Evolutionary conservation across 1,284 basidiomycete genomes (phyloP).

Genomic region (Paramarasmius palmivorus): DNA sequence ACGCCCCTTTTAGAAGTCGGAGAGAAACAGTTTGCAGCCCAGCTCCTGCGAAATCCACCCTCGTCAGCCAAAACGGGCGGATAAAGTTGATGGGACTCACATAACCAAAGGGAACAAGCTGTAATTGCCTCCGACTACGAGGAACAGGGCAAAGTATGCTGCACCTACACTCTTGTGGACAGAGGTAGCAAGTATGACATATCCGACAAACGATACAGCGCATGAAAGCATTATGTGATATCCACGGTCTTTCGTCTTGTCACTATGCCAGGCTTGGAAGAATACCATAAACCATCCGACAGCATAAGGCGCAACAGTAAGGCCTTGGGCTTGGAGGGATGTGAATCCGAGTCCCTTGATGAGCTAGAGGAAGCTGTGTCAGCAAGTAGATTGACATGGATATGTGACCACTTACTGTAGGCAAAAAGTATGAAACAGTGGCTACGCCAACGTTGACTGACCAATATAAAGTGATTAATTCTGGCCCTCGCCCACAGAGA

Average conservation of each 20-base stretch:
- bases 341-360: slow-evolving; percentile 55
- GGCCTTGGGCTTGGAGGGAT: slow-evolving; percentile 53
- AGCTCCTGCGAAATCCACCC: slow-evolving; percentile 53
- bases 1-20: slow-evolving; percentile 60
- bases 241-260: slow-evolving; percentile 51
- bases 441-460: slow-evolving; percentile 57
- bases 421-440: slow-evolving; percentile 56
- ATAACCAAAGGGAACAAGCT: slow-evolving; percentile 59
- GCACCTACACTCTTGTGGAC: slow-evolving; percentile 51
- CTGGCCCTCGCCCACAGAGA: background rate
- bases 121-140: slow-evolving; percentile 54
- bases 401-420: slow-evolving; percentile 37
- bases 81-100: slow-evolving; percentile 39
- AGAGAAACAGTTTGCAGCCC: slow-evolving; percentile 56
- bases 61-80: too few relatives aligned
- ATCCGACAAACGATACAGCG: slow-evolving; percentile 44
- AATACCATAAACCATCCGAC: slow-evolving; percentile 56
- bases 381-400: background rate
- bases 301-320: slow-evolving; percentile 55
- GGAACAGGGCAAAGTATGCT: slow-evolving; percentile 56
- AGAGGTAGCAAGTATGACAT: slow-evolving; percentile 51
- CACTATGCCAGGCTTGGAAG: slow-evolving; percentile 53
- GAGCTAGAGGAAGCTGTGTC: slow-evolving; percentile 31
- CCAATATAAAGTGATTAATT: background rate
- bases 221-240: slow-evolving; percentile 54